Evolutionary conservation across 176 grass and related monocot species (phyloP), one percentile per base, ranked within the genome.

Genomic region (Triticum urartu): DNA sequence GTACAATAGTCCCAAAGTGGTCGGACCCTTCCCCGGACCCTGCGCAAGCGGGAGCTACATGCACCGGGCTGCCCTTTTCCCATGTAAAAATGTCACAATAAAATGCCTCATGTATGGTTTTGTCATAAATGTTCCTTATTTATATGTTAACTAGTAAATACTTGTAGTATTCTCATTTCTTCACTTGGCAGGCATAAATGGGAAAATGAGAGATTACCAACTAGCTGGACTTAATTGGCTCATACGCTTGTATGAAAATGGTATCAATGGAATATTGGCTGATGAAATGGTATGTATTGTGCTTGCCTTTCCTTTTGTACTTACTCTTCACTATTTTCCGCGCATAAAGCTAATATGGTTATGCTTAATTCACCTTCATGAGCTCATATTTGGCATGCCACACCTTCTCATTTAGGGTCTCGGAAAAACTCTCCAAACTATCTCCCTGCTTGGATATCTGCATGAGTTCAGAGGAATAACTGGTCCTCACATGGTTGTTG

Each of bases 391-490:
- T 84, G 71, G 39, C 69, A 77, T 85, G 59, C 21, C 20, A 64
- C 34, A 20, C 38, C 59, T 77, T 85, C 72, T 85, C 7, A 47
- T 66, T 71, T 74, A 99, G 97, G 97, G 97, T 81, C 97, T 99
- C 74, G 97, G 97, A 59, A 99, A 99, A 88, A 99, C 97, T 48
- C 92, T 99, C 72, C 97, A 99, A 96, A 99, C 97, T 38, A 99
- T 99, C 67, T 99, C 97, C 14, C 62, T 99, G 84, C 42, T 99
- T 58, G 97, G 94, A 25, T 99, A 99, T 90, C 80, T 99, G 77
- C 80, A 94, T 88, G 94, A 99, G 75, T 99, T 89, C 83, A 96
- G 97, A 90, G 97, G 94, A 48, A 96, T 99, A 84, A 91, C 90
- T 79, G 97, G 97, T 64, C 97, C 97, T 18, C 92, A 99, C 70